Base-by-base conservation (phyloP, 495 filamentous ascomycete genomes). In the Neurospora terricola region DNA sequence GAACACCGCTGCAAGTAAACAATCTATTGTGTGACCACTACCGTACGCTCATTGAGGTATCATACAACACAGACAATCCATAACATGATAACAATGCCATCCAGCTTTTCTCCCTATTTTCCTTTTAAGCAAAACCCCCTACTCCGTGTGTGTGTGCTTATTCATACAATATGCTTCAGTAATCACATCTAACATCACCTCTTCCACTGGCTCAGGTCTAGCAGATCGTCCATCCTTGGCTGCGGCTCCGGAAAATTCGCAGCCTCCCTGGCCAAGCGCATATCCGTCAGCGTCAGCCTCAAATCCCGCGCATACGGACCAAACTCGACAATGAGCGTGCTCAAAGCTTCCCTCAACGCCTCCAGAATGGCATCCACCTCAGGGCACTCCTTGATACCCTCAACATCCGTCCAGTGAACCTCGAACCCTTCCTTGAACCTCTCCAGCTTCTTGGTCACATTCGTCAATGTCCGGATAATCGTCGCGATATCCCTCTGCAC, bases 361-460 rank as follows among this genome's bases (percentile, higher is more conserved):
- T 82, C 81, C 45, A 91, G 66, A 7, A 96, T 82, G 7, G 87
- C 83, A 10, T 93, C 87, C 38, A 94, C 89, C 71, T 92, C 90
- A 0, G 85, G 86, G 4, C 83, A 85, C 66, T 81, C 80, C 42
- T 83, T 78, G 38, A 75, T 77, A 34, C 76, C 76, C 39, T 87
- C 83, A 3, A 93, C 83, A 81, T 98, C 94, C 3, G 93, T 95
- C 94, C 94, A 97, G 82, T 96, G 91, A 5, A 86, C 82, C 36
- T 86, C 83, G 16, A 96, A 80, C 14, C 76, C 83, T 40, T 83
- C 78, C 27, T 87, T 82, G 77, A 97, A 96, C 12, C 75, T 78
- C 74, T 97, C 90, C n/a, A 97, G 79, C 69, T 88, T 88, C 34
- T 83, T 86, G 73, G 91, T 88, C 0, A 91, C 89, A 4, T 82